Evolutionary conservation across 192 early-diverging fungal species (phyloP).

Genomic region (Linnemannia zychae): DNA sequence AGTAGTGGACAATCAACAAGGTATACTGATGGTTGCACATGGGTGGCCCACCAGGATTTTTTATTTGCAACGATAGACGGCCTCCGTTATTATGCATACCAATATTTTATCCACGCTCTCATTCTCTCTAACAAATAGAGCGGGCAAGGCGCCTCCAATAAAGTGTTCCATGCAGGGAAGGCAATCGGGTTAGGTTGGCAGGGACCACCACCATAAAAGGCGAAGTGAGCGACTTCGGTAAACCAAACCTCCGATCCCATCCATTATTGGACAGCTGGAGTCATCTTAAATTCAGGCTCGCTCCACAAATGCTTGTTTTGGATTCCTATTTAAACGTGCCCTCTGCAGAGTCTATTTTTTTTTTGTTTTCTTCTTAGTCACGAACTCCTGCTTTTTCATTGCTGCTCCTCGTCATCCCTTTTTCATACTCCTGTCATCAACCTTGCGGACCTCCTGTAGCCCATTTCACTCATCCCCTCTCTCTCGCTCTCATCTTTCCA

Average conservation of each 20-base stretch:
- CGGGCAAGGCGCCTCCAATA: neutral
- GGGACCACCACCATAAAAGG: neutral
- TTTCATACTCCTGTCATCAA: neutral
- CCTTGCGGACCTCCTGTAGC: neutral
- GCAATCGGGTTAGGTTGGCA: neutral
- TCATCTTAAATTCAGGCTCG: neutral
- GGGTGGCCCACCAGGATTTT: too few relatives aligned
- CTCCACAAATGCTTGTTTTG: neutral
- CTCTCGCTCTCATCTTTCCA: neutral
- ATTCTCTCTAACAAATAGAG: too few relatives aligned
- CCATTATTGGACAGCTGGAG: neutral
- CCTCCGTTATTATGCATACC: too few relatives aligned
- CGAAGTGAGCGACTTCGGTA: neutral
- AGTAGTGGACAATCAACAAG: too few relatives aligned
- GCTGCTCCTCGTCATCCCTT: neutral
- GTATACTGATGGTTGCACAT: too few relatives aligned
- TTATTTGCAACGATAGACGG: too few relatives aligned
- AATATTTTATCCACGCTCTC: too few relatives aligned
- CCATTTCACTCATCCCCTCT: neutral
- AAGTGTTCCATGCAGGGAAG: slow-evolving; percentile 2
- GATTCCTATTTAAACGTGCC: neutral
- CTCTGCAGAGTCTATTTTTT: neutral
- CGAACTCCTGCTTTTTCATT: neutral
- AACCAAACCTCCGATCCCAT: neutral
- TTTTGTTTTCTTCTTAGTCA: neutral